Conservation (phyloP, 148 eudicot genomes). For the Diospyros kaki region DNA sequence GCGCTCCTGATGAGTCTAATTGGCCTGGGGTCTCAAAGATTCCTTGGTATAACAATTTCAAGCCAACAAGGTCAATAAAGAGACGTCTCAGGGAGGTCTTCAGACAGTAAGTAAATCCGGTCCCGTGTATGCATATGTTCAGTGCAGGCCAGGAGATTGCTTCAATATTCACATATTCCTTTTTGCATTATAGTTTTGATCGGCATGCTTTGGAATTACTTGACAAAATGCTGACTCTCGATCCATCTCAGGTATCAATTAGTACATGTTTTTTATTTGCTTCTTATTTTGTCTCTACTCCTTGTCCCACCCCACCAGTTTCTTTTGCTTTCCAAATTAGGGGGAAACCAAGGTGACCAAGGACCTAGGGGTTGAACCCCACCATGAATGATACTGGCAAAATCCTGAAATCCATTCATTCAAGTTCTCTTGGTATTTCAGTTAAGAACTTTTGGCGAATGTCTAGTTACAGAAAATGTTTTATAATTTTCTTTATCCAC, state of each 20-base stretch:
- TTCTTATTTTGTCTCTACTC: too few species aligned
- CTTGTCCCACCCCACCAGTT: too few species aligned
- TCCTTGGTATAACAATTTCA: constrained; percentile 80
- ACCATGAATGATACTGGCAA: too few species aligned
- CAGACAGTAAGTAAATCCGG: constrained; percentile 55
- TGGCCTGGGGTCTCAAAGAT: constrained; percentile 97
- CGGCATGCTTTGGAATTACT: constrained; percentile 83
- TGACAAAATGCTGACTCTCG: constrained; percentile 86
- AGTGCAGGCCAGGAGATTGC: background rate
- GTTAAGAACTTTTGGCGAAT: too few species aligned
- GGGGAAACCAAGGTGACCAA: too few species aligned
- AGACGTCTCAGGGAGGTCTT: constrained; percentile 74
- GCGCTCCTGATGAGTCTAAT: constrained; percentile 76
- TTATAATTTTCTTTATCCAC: too few species aligned
- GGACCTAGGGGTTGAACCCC: too few species aligned
- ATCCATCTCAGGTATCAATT: constrained; percentile 68
- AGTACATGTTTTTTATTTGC: background rate
- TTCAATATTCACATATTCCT: background rate
- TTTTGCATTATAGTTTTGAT: constrained; percentile 55
- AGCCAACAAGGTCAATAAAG: constrained; percentile 72
- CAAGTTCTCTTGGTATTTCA: too few species aligned
- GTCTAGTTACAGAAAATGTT: too few species aligned
- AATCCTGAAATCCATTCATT: too few species aligned
- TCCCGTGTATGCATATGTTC: background rate
- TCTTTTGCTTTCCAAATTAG: too few species aligned